Evolutionary conservation across 2,329 filamentous ascomycete species (phyloP), one percentile per base, ranked within the genome.

Genomic region (Hymenoscyphus fructigenus): DNA sequence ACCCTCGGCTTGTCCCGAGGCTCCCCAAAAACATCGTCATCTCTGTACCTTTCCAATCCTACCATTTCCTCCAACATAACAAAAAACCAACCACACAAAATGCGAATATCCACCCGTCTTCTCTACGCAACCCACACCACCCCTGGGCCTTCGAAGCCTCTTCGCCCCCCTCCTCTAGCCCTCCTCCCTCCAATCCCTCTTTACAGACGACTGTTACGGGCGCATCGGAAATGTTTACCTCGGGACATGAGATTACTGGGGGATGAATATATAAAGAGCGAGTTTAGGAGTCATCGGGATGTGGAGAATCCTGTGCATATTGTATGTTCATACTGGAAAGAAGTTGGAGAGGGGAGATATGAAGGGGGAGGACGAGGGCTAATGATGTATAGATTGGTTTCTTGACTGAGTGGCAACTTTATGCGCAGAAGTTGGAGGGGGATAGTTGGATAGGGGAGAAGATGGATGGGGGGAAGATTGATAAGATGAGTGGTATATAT

Each of bases 401-500:
- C 77, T 83, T 99, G 71, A 94, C 91, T 0, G 93, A 98, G 78
- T 99, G 94, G 94, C 95, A 99, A 78, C 80, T 92, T 61, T 99
- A 98, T 75, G 93, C 93, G 1, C 94, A 99, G 76, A 89, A 92
- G 75, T 80, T 99, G 17, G 94, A 98, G 75, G 94, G 93, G 0
- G 90, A 96, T 61, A 78, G 84, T 0, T 98, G 95, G 95, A 83
- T 85, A 66, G 94, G 90, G 1, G 91, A 92, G 68, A 94, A 89
- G 76, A 83, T 98, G 76, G 94, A 98, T 69, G 86, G 87, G 71
- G 82, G 80, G 0, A 97, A 97, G 78, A 82, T 98, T 63, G 89
- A 92, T 66, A 97, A 97, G 79, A 91, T 98, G 92, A 98, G 91
- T 76, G 93, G 93, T 96, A 77, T 71, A 88, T 81, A 10, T 50